These are phyloP conservation scores for Quercus aquifolioides DNA, from an alignment of 306 rosid genomes.

Conservation along the genomic window DNA sequence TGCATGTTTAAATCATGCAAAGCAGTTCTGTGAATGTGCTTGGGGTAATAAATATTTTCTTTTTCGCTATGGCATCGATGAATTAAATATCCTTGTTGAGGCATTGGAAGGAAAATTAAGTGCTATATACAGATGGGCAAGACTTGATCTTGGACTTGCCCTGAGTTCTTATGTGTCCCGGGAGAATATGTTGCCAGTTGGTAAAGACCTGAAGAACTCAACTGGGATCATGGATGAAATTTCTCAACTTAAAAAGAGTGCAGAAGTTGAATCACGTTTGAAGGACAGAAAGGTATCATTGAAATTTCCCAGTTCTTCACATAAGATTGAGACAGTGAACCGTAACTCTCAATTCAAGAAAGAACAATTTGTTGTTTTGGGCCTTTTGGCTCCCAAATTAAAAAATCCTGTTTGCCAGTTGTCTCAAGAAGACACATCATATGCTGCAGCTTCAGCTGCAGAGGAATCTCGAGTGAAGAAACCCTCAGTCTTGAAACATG, in stretches of 20 bases:
- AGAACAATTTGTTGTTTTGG: slow-evolving; percentile 39
- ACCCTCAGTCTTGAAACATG: slow-evolving; percentile 29
- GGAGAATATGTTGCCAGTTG: slow-evolving; percentile 27
- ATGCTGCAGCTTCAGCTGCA: slow-evolving; percentile 26
- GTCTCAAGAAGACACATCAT: slow-evolving; percentile 52
- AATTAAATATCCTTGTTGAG: slow-evolving; percentile 78
- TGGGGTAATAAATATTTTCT: slow-evolving; percentile 78
- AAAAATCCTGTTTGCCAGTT: slow-evolving; percentile 40
- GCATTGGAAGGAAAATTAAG: slow-evolving; percentile 97
- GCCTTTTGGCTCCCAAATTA: slow-evolving; percentile 28
- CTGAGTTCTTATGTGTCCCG: slow-evolving; percentile 57
- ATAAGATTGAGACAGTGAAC: slow-evolving; percentile 25
- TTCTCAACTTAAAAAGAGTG: slow-evolving; percentile 31
- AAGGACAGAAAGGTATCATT: slow-evolving; percentile 20
- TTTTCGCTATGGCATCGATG: slow-evolving; percentile 84
- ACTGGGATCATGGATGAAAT: slow-evolving; percentile 30
- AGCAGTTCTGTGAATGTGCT: slow-evolving; percentile 81
- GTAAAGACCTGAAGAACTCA: slow-evolving; percentile 26
- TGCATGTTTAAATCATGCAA: slow-evolving; percentile 96
- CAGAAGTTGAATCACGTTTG: slow-evolving; percentile 33
- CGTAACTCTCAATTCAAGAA: slow-evolving; percentile 26
- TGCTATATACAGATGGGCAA: slow-evolving; percentile 97
- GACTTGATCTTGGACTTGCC: slow-evolving; percentile 84
- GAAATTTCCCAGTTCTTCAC: slow-evolving; percentile 17
- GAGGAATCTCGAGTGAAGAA: slow-evolving; percentile 41